Evolutionary conservation across 1,284 basidiomycete genomes (phyloP), one percentile per base, ranked within the genome.

Genomic region (Sporisorium reilianum): DNA sequence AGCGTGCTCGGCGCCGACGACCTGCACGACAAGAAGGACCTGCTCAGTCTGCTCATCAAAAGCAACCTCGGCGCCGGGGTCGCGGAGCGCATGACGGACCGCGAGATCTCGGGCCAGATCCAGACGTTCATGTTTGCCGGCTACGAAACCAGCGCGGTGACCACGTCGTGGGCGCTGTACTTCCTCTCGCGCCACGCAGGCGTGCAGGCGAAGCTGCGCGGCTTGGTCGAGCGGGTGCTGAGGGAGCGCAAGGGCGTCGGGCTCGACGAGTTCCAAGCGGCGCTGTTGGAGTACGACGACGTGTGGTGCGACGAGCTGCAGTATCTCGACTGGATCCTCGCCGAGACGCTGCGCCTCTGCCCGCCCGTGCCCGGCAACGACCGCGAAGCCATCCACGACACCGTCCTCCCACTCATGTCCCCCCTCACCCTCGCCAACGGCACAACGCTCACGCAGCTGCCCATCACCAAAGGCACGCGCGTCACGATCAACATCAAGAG

Each of bases 111-210:
- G 26, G 91, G 89, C 63, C 91, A 93, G 83, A 91, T 93, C 68
- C 90, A 90, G 9, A 93, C 91, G 0, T 92, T 93, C 82, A 88
- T 93, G 50, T 87, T 89, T n/a, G 93, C 92, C 16, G 93, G 93
- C 12, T 92, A 92, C 26, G 92, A 94, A 79, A 93, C 93, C 0
- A 91, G 91, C 12, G 91, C 91, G 2, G 88, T 93, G 28, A 88
- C 90, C 11, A 86, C 93, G 51, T 91, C 91, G 0, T 94, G 92
- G 92, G 90, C 90, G 2, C 85, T 94, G 25, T 86, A 89, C 63
- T 87, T 92, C 14, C 88, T 94, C 41, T 90, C 92, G 0, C 87
- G 87, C 66, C 85, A 92, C 79, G 89, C 89, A 0, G 85, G 86
- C 1, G 84, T 90, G 10, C 93, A 94, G 84, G 50, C 52, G 14